Evolutionary conservation across 768 basidiomycete species (phyloP).

Genomic region (Suillus brevipes): DNA sequence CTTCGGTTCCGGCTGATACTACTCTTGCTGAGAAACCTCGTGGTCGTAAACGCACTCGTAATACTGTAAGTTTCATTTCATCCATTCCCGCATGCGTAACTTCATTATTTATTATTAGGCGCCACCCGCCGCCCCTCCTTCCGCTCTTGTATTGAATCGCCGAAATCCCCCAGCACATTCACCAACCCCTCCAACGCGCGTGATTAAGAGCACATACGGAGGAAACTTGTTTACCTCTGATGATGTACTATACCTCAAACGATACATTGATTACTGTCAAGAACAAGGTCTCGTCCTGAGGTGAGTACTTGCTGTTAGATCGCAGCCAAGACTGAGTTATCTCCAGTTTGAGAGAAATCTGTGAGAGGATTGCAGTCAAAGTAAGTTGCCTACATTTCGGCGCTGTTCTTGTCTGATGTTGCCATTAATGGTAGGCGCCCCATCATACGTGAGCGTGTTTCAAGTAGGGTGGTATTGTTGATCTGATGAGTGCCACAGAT

Average conservation of each 20-base stretch:
- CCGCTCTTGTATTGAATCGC: conserved; percentile 65
- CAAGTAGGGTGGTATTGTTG: background rate
- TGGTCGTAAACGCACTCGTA: conserved; percentile 69
- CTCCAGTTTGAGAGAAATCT: conserved; percentile 69
- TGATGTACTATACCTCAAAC: conserved; percentile 80
- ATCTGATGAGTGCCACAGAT: conserved; percentile 43
- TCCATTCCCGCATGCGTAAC: background rate
- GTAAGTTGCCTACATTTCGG: conserved; percentile 34
- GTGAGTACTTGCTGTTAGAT: conserved; percentile 34
- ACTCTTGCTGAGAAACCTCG: conserved; percentile 47
- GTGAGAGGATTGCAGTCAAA: conserved; percentile 84
- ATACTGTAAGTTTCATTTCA: conserved; percentile 42
- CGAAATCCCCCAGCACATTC: conserved; percentile 71
- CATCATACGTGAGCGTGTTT: conserved; percentile 72
- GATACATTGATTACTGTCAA: conserved; percentile 89
- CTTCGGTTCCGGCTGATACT: conserved; percentile 29
- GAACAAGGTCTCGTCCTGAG: conserved; percentile 83
- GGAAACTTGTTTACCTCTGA: conserved; percentile 86
- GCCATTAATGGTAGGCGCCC: conserved; percentile 56
- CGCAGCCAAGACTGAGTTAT: background rate
- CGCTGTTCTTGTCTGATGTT: conserved; percentile 9
- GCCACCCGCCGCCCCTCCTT: conserved; percentile 64
- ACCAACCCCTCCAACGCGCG: conserved; percentile 78
- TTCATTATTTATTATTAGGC: conserved; percentile 36
- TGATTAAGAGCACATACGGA: conserved; percentile 88